Base-by-base conservation (phyloP, 2,329 filamentous ascomycete species). In the Apiospora rasikravindrae region DNA sequence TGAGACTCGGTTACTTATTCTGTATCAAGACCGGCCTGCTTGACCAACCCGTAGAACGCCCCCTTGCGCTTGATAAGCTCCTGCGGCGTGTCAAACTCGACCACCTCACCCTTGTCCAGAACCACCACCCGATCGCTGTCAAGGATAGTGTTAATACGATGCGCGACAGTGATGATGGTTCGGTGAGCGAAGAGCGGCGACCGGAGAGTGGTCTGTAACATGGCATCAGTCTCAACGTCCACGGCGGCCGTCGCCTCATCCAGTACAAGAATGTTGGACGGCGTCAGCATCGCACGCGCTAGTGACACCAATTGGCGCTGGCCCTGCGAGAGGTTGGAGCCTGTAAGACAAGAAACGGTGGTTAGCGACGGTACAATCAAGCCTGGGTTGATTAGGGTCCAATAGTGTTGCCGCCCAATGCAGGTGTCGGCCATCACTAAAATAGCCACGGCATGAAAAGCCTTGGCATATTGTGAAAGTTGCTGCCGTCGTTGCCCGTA, bases 81-180 rank as follows among this genome's bases (percentile, higher is more conserved):
- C 51, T 90, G 86, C 1, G 96, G 96, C 8, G 92, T 94, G 82
- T 97, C 96, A 82, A 98, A 99, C 82, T 99, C 96, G 69, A 92
- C 93, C 57, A 99, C 95, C 78, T 91, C 90, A 61, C 96, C 96
- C 82, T 93, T 93, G 80, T 98, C 95, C 7, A 99, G 89, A 69
- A 99, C 96, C 47, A 99, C 92, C 74, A 99, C 96, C 69, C 95
- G 91, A 84, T 99, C 96, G 73, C 88, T 90, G 81, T 93, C 91
- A 42, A 99, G 88, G 78, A 99, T 98, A 14, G 96, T 99, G 85
- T 98, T 98, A 85, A 99, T 97, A 71, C 96, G 92, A 85, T 99
- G 96, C 37, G 96, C 96, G 78, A 99, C 98, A 0, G 96, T 99
- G 82, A 99, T 97, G 82, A 99, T 98, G 49, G 96, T 99, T 70